phyloP scores from a whole-genome alignment of 805 yeast genomes.

The Kodamaea kakaduensis region DNA sequence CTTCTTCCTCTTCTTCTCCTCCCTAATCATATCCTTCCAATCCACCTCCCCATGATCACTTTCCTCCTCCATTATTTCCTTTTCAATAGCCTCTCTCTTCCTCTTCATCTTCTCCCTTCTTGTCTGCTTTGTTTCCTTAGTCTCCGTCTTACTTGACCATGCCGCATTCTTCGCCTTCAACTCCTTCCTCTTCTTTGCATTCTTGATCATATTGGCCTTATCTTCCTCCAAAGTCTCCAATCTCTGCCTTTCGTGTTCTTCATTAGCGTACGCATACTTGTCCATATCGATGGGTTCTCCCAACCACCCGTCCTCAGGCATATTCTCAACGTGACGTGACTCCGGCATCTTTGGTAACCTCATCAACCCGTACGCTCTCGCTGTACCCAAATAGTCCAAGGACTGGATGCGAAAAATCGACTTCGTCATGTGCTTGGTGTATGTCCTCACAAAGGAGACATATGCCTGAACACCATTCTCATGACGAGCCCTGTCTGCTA shows the following conservation, averaged over 20 bases:
- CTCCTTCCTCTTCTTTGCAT: constrained; percentile 42
- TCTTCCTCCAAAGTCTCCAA: constrained; percentile 52
- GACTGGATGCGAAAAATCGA: constrained; percentile 77
- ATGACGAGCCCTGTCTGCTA: constrained; percentile 73
- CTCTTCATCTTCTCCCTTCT: constrained; percentile 68
- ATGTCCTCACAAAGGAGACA: constrained; percentile 78
- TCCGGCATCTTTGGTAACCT: constrained; percentile 97
- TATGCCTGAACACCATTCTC: constrained; percentile 77
- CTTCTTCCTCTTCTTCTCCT: constrained; percentile 57
- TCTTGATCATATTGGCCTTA: constrained; percentile 32
- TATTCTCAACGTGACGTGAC: constrained; percentile 45
- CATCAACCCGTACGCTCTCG: constrained; percentile 72
- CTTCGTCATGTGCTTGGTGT: constrained; percentile 81
- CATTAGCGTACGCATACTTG: constrained; percentile 58
- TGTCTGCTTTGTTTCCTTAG: constrained; percentile 56
- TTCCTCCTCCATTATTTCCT: constrained; percentile 42
- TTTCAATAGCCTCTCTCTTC: constrained; percentile 65
- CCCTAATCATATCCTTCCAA: constrained; percentile 81
- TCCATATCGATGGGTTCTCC: constrained; percentile 64
- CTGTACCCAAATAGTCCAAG: constrained; percentile 69
- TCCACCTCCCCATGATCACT: constrained; percentile 54
- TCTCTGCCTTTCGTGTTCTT: constrained; percentile 59
- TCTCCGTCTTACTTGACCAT: constrained; percentile 72
- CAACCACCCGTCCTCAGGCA: constrained; percentile 77
- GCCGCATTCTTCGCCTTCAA: constrained; percentile 55